Base-by-base conservation (phyloP, 208 protist genomes). In the Phytomonas sp. region DNA sequence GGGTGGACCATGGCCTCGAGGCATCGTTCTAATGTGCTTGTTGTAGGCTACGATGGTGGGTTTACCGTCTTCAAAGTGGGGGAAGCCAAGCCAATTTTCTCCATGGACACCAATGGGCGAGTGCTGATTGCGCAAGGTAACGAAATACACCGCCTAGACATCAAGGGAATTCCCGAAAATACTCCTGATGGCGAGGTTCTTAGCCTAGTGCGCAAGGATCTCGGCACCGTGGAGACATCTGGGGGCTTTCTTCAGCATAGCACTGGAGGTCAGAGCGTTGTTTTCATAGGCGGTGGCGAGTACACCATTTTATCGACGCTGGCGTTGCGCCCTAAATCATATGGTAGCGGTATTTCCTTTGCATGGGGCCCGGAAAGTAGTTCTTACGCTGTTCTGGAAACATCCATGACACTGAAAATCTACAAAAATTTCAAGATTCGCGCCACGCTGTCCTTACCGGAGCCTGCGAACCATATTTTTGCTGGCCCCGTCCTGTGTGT, bases 301-400 rank as follows among this genome's bases (percentile, higher is more conserved):
- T 99, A 98, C 86, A 98, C 98, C 60, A 98, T 99, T 76, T 95
- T 99, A 76, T 99, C 98, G 30, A 95, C 98, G 2, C 79, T 99
- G 4, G 93, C 88, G 0, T 96, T 96, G 86, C 84, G 98, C 7
- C 97, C 97, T 60, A 99, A 99, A 82, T 86, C 82, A 29, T 99
- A 98, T 78, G 99, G 99, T n/a, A 77, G 82, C 52, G 98, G 93
- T 32, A 71, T 97, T 8, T 96, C 99, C 7, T 98, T 99, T 75
- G 94, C 95, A 19, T 99, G 98, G 98, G 88, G 88, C 10, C 73
- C 74, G 19, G 89, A 96, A 23, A 82, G 71, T 40, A 91, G 90
- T 49, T 83, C 87, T 29, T 99, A 98, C 78, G 98, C 96, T 29
- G 86, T 98, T 0, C 84, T 98, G 52, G 95, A 98, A 68, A 78